Evolutionary conservation across 2,329 filamentous ascomycete species (phyloP).

Genomic region (Fusarium liriodendri): DNA sequence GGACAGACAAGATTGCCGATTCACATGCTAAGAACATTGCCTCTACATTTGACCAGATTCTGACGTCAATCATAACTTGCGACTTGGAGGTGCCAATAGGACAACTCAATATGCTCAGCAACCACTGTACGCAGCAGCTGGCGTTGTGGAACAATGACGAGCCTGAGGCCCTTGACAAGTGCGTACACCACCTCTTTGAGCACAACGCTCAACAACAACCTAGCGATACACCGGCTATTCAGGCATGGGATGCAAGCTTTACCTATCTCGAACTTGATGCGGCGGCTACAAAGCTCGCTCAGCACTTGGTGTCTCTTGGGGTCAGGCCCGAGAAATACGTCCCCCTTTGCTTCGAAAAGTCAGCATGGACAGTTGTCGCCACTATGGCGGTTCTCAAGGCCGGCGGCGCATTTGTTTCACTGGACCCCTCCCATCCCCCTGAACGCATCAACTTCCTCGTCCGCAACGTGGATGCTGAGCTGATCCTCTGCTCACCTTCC

Average conservation of each 20-base stretch:
- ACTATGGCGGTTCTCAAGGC: constrained; percentile 51
- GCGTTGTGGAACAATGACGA: constrained; percentile 41
- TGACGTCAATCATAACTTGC: constrained; percentile 8
- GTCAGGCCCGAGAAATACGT: constrained; percentile 42
- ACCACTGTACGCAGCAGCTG: constrained; percentile 23
- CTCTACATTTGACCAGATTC: constrained; percentile 27
- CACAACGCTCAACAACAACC: constrained; percentile 48
- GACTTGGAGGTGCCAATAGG: not conserved
- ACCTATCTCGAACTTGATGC: constrained; percentile 47
- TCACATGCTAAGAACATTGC: constrained; percentile 34
- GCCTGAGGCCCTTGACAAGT: constrained; percentile 29
- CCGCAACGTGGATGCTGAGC: constrained; percentile 14
- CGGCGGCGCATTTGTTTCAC: constrained; percentile 45
- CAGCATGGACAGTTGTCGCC: constrained; percentile 48
- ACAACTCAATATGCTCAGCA: constrained; percentile 34
- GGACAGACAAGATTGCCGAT: constrained; percentile 35
- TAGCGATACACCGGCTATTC: constrained; percentile 47
- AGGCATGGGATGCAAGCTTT: constrained; percentile 59
- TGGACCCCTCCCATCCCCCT: constrained; percentile 53
- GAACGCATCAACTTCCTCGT: constrained; percentile 27
- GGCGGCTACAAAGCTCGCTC: constrained; percentile 43
- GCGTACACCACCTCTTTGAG: constrained; percentile 56
- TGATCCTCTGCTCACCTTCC: constrained; percentile 19
- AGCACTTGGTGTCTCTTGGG: constrained; percentile 49
- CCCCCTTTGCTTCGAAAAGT: constrained; percentile 53